phyloP scores from a whole-genome alignment of 2,329 filamentous ascomycete genomes.

The Lasiodiplodia theobromae region DNA sequence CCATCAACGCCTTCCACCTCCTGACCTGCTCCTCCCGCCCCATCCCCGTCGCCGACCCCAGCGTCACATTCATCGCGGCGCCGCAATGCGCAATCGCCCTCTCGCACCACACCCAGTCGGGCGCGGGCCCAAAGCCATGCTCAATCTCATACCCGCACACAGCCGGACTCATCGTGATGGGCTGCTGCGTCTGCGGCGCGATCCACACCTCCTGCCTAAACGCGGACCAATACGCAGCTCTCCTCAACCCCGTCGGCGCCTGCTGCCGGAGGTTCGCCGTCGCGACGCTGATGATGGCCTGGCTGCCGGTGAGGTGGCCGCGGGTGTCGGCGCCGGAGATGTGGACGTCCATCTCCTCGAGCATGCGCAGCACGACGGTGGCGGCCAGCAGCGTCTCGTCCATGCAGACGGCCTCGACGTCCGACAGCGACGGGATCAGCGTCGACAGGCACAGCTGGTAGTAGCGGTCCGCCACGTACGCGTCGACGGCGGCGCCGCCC shows the following conservation, averaged over 20 bases:
- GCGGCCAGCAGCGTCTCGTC: conserved; percentile 52
- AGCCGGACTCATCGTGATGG: not conserved
- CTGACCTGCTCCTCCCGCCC: conserved; percentile 8
- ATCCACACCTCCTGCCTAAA: conserved; percentile 49
- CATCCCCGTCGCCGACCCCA: not conserved
- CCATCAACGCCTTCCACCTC: conserved; percentile 43
- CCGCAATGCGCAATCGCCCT: conserved; percentile 27
- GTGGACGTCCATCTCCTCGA: conserved; percentile 52
- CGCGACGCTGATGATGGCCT: conserved; percentile 15
- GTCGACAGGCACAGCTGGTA: conserved; percentile 51
- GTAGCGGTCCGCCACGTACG: conserved; percentile 52
- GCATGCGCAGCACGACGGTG: conserved; percentile 49
- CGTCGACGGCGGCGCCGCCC: conserved; percentile 40
- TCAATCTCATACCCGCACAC: not conserved
- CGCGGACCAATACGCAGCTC: conserved; percentile 48
- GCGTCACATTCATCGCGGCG: conserved; percentile 3
- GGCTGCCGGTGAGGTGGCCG: conserved; percentile 46
- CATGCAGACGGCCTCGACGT: conserved; percentile 45
- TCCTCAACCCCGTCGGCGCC: conserved; percentile 36
- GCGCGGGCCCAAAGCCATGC: not conserved
- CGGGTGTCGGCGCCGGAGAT: conserved; percentile 45
- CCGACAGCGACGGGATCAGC: conserved; percentile 49
- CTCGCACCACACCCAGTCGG: conserved; percentile 25
- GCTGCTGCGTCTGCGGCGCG: conserved; percentile 32
- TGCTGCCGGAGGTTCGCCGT: conserved; percentile 37